These are phyloP conservation scores for Cryptomeria japonica DNA, from an alignment of 75 land plant species.

Conservation along the genomic window DNA sequence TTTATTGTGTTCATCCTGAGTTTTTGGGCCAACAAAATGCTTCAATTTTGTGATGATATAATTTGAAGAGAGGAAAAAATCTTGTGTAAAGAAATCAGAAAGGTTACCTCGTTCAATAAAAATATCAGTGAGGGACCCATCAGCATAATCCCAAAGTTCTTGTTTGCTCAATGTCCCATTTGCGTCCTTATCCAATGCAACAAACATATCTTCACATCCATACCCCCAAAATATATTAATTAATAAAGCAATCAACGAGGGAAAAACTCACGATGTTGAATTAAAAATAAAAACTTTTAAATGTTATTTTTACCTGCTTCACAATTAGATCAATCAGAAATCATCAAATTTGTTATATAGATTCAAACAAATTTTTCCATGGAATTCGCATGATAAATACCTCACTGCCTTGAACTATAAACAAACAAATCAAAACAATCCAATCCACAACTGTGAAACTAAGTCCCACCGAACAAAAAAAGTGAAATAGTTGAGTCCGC, in stretches of 20 bases:
- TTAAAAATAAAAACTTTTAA: too few species aligned
- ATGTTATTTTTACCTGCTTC: background rate
- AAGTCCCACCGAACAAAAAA: background rate
- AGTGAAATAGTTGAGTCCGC: background rate
- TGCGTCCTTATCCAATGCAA: constrained; percentile 94
- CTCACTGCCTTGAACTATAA: background rate
- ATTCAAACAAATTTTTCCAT: background rate
- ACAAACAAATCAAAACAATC: background rate
- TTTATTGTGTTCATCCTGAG: background rate
- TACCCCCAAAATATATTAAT: background rate
- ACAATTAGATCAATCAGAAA: background rate
- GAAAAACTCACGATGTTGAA: background rate
- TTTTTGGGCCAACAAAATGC: background rate
- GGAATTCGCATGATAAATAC: background rate
- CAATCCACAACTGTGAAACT: background rate
- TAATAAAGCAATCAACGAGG: background rate
- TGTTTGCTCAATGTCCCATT: constrained; percentile 99
- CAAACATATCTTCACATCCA: constrained; percentile 78
- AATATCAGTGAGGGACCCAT: constrained; percentile 93
- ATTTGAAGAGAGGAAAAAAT: background rate
- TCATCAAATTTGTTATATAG: background rate
- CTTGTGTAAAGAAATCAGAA: constrained; percentile 6
- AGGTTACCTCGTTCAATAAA: constrained; percentile 92
- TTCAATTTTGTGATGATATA: constrained; percentile 1
- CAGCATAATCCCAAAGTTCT: constrained; percentile 96